phyloP scores from a whole-genome alignment of 257 asterid genomes.

The Nicotiana paniculata region DNA sequence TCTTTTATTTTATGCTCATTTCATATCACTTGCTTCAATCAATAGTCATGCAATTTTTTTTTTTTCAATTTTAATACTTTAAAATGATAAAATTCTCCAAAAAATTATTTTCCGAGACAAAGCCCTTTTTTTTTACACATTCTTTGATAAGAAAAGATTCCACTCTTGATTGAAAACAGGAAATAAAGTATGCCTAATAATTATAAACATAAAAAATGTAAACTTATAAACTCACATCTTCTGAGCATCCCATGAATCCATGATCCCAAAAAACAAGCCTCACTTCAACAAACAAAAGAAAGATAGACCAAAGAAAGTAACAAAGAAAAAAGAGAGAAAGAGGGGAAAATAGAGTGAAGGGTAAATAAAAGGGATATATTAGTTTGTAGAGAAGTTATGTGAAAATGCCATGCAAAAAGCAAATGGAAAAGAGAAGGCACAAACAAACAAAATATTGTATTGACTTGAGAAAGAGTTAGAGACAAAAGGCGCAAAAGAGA shows the following conservation, averaged over 20 bases:
- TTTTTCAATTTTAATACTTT: not conserved
- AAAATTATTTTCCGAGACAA: not conserved
- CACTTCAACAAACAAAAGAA: not conserved
- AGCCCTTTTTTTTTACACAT: not conserved
- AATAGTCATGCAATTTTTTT: not conserved
- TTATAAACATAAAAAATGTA: not conserved
- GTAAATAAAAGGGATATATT: not conserved
- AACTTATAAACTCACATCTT: constrained; percentile 5
- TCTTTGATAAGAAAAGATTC: not conserved
- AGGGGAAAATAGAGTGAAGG: not conserved
- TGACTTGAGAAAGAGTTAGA: not conserved
- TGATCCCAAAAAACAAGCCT: not conserved
- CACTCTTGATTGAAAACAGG: too few species aligned
- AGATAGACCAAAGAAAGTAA: not conserved
- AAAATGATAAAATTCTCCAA: not conserved
- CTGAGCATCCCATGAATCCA: not conserved
- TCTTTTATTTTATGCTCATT: not conserved
- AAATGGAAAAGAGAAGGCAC: not conserved
- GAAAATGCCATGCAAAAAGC: not conserved
- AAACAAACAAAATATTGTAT: not conserved
- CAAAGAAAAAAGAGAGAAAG: not conserved
- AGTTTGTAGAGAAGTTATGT: not conserved
- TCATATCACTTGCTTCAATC: not conserved
- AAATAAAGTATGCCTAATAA: too few species aligned
- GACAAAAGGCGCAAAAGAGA: not conserved